A percentile compares a stretch with the other conserved stretches of the same genome.
Conservation (phyloP, 805 yeast genomes). For the Jamesozyma rosinii region DNA sequence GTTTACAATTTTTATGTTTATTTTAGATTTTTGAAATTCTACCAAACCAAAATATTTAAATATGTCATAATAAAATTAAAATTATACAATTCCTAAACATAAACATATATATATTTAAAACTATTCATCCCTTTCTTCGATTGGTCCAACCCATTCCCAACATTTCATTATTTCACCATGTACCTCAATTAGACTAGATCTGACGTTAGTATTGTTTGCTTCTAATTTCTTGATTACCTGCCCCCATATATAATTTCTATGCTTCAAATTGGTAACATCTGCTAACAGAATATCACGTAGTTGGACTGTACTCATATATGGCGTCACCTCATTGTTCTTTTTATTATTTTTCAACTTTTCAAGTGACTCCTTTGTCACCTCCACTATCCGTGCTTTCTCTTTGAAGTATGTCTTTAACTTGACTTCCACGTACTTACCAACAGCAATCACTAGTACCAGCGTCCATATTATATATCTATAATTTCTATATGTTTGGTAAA, state of each 20-base stretch:
- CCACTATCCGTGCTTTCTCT: slow-evolving; percentile 36
- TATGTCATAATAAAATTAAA: too few relatives aligned
- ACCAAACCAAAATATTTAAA: too few relatives aligned
- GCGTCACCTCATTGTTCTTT: slow-evolving; percentile 24
- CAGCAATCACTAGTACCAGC: slow-evolving; percentile 5
- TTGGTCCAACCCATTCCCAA: slow-evolving; percentile 71
- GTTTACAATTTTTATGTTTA: not conserved
- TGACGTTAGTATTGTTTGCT: slow-evolving; percentile 49
- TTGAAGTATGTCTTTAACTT: slow-evolving; percentile 33
- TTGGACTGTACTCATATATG: slow-evolving; percentile 60
- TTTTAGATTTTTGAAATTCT: not conserved
- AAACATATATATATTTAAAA: not conserved
- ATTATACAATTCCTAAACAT: too few relatives aligned
- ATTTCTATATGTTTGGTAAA: slow-evolving; percentile 33
- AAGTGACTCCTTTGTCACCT: slow-evolving; percentile 41
- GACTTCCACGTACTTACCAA: slow-evolving; percentile 26
- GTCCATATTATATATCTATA: slow-evolving; percentile 18
- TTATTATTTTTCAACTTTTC: slow-evolving; percentile 38
- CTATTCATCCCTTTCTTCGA: slow-evolving; percentile 3
- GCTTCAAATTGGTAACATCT: slow-evolving; percentile 21
- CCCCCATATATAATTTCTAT: slow-evolving; percentile 49
- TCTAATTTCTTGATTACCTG: slow-evolving; percentile 49
- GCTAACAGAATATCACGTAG: slow-evolving; percentile 55
- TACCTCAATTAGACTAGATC: slow-evolving; percentile 53
- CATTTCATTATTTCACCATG: slow-evolving; percentile 83